Base-by-base conservation (phyloP, 345 rosid genomes). In the Cardamine occulta region DNA sequence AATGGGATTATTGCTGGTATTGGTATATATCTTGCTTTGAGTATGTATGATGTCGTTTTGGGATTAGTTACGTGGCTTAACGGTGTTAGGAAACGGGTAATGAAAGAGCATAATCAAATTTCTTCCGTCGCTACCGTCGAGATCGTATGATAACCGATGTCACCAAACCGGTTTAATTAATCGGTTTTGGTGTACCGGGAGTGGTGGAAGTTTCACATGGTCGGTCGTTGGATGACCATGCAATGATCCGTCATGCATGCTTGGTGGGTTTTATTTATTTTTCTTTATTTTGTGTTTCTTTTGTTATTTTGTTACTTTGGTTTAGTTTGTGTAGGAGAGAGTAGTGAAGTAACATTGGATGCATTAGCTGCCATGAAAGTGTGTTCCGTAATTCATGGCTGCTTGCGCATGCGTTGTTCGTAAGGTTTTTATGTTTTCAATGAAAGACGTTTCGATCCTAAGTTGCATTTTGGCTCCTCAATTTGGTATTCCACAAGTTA, bases 1-100 rank as follows among this genome's bases (percentile, higher is more conserved):
- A 85, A 94, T 73, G 98, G 98, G 64, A 90, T 94, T 31, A 80
- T 94, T 55, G 97, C 84, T 39, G 97, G 98, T 6, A 82, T 91
- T 48, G 95, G 95, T 28, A 34, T 88, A 0, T 80, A 85, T 59
- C 11, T 84, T 74, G 96, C 93, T 71, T 81, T 94, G 9, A 82
- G 89, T 49, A 74, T 85, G 76, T 87, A 84, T 66, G 97, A 85
- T 63, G 66, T 52, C 52, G 67, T 12, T 13, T 47, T 66, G 74
- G 79, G 70, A 48, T 55, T 74, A 34, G 39, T 65, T 0, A 69
- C 9, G 15, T 71, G 93, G 88, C 5, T 83, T 37, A 64, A 78
- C 35, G 79, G 82, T 62, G 78, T 80, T 80, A 86, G 86, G 80
- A 88, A 70, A 76, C 76, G 80, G 82, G 77, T 87, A 53, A 79